Conservation (phyloP, 192 early-diverging fungal genomes). For the Coemansia sp. region DNA sequence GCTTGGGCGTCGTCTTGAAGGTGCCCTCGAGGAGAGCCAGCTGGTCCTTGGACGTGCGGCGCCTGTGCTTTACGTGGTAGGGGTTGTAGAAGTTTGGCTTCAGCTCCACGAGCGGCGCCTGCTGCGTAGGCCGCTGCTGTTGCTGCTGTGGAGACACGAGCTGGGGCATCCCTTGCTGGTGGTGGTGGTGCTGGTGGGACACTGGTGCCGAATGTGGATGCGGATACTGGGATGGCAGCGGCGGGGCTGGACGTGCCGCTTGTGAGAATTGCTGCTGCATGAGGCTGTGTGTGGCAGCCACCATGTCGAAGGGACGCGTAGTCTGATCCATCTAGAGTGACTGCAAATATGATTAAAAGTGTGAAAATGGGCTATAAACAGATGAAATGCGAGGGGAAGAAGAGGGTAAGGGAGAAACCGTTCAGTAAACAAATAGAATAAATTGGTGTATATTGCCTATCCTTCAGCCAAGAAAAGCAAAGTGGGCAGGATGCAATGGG, state of each 20-base stretch:
- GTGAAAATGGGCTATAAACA: neutral
- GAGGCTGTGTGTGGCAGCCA: slow-evolving; percentile 8
- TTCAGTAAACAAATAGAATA: neutral
- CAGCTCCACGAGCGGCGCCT: slow-evolving; percentile 51
- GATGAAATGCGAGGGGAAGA: neutral
- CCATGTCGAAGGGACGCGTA: slow-evolving; percentile 23
- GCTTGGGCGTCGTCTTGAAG: slow-evolving; percentile 69
- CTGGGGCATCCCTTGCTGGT: neutral
- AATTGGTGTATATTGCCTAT: neutral
- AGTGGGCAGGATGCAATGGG: neutral
- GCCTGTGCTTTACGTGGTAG: slow-evolving; percentile 72
- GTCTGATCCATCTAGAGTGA: slow-evolving; percentile 16
- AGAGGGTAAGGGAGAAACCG: neutral
- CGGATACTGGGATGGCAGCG: neutral
- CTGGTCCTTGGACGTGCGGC: slow-evolving; percentile 71
- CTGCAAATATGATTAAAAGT: slow-evolving; percentile 4
- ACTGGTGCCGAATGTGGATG: neutral
- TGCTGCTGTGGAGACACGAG: slow-evolving; percentile 4
- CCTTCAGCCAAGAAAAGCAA: neutral
- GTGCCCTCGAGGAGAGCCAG: slow-evolving; percentile 68
- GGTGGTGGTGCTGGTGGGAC: neutral
- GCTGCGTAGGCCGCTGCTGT: neutral
- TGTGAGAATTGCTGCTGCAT: slow-evolving; percentile 13
- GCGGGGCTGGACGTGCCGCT: slow-evolving; percentile 9
- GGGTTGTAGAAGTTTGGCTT: slow-evolving; percentile 74